A percentile compares a stretch with the other conserved stretches of the same genome.
Evolutionary conservation across 305 asterid genomes (phyloP).

Genomic region (Rubia occidens): DNA sequence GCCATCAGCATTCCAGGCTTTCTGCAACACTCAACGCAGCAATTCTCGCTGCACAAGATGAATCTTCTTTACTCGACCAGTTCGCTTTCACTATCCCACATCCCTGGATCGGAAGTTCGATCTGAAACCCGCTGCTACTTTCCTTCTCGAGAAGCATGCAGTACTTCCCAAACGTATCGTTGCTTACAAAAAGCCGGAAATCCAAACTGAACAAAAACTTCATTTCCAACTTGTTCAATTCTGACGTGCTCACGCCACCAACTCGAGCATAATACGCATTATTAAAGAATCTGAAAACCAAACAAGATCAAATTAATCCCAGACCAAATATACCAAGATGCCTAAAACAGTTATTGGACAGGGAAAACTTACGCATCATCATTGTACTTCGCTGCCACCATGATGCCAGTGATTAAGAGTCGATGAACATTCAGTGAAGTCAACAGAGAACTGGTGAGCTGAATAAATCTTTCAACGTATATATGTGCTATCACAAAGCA

Average conservation of each 20-base stretch:
- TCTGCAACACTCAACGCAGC: slow-evolving; percentile 36
- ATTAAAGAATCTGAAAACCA: slow-evolving; percentile 56
- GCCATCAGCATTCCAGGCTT: slow-evolving; percentile 3
- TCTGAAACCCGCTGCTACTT: slow-evolving; percentile 26
- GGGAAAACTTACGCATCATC: slow-evolving; percentile 74
- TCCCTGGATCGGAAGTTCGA: slow-evolving; percentile 48
- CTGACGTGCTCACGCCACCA: slow-evolving; percentile 76
- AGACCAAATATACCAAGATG: not conserved
- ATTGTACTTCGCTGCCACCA: slow-evolving; percentile 86
- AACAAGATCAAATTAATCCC: not conserved
- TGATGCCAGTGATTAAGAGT: slow-evolving; percentile 66
- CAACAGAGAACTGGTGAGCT: slow-evolving; percentile 30
- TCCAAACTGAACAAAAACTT: slow-evolving; percentile 63
- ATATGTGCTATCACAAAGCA: slow-evolving; percentile 74
- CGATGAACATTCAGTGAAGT: slow-evolving; percentile 84
- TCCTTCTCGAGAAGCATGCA: slow-evolving; percentile 53
- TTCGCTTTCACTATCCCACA: slow-evolving; percentile 45
- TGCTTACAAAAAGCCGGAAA: slow-evolving; percentile 58
- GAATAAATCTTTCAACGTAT: slow-evolving; percentile 61
- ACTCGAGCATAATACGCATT: slow-evolving; percentile 85
- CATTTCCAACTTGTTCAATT: slow-evolving; percentile 74
- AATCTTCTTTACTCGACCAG: slow-evolving; percentile 59
- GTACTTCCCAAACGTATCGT: slow-evolving; percentile 48
- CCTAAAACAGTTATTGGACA: not conserved
- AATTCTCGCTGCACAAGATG: slow-evolving; percentile 33